Evolutionary conservation across 805 yeast species (phyloP), one percentile per base, ranked within the genome.

Genomic region (Metschnikowia continentalis): DNA sequence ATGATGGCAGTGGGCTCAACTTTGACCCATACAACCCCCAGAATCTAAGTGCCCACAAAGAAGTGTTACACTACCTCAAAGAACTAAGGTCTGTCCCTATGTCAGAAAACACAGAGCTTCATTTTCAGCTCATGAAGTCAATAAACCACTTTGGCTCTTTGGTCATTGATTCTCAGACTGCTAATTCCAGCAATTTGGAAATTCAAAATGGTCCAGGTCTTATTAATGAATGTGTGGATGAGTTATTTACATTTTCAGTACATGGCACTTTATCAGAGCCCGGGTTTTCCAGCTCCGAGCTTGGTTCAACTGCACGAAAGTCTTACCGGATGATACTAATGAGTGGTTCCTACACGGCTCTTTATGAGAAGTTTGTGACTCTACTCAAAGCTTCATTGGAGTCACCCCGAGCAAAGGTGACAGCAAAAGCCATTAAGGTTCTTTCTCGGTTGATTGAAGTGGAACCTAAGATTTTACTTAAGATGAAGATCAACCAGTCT

Each of bases 341-440:
- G 44, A 48, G 40, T 7, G 45, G 45, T 8, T 35, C 38, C 22
- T 46, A 50, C 14, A 23, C 37, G 33, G n/a, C 7, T 6, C 19
- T 75, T 2, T 83, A 84, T 58, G 85, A 83, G 19, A 71, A 70
- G 1, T 81, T 84, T 48, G 55, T 87, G 46, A 67, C 66, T 22
- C 66, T 82, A 14, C 64, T 87, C 3, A 57, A 85, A 23, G 52
- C 51, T 4, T 56, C 63, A 2, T 54, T 72, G 35, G 66, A 66
- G n/a, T 68, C 71, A 19, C 32, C 62, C 2, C 65, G 65, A 48
- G 61, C 67, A 8, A 72, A 70, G 44, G 54, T 64, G 1, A 65
- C 64, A 37, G 61, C 87, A 0, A 79, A 83, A 46, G 90, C 94
- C 0, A 74, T 90, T 14, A 84, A 82, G 53, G 78, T 82, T 39